Conservation (phyloP, 2,329 filamentous ascomycete genomes). For the Epichloe coenophiala region DNA sequence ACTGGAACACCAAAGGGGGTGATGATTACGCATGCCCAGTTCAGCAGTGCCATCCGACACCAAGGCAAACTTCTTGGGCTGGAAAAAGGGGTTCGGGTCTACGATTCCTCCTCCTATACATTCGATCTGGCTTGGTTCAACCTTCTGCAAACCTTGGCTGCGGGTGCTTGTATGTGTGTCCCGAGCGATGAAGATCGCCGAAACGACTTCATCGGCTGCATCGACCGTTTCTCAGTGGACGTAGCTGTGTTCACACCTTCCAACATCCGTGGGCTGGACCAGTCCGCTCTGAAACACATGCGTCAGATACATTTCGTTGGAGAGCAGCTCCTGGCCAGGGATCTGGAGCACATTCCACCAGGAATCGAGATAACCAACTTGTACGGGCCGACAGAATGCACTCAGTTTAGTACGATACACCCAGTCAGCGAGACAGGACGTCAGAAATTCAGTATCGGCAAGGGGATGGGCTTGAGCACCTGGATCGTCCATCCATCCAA, state of each 20-base stretch:
- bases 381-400: background rate
- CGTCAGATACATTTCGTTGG: background rate
- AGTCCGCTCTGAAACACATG: no score
- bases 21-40: slow-evolving; percentile 8
- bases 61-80: no score
- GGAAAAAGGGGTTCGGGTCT: background rate
- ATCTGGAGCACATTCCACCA: no score
- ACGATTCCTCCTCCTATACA: slow-evolving; percentile 6
- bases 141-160: no score
- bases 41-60: no score
- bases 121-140: slow-evolving; percentile 1
- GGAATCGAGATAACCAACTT: no score
- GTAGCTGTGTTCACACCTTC: slow-evolving; percentile 31
- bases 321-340: background rate
- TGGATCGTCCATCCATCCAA: slow-evolving; percentile 1
- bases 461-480: background rate
- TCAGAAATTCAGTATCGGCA: background rate
- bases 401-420: no score
- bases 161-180: no score
- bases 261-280: no score
- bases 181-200: no score
- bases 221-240: slow-evolving; percentile 19
- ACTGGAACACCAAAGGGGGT: slow-evolving; percentile 15
- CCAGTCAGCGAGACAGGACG: no score
- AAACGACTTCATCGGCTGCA: no score